A percentile compares a stretch with the other conserved stretches of the same genome.
phyloP scores from a whole-genome alignment of 306 rosid species.

The Trichosanthes cucumerina region DNA sequence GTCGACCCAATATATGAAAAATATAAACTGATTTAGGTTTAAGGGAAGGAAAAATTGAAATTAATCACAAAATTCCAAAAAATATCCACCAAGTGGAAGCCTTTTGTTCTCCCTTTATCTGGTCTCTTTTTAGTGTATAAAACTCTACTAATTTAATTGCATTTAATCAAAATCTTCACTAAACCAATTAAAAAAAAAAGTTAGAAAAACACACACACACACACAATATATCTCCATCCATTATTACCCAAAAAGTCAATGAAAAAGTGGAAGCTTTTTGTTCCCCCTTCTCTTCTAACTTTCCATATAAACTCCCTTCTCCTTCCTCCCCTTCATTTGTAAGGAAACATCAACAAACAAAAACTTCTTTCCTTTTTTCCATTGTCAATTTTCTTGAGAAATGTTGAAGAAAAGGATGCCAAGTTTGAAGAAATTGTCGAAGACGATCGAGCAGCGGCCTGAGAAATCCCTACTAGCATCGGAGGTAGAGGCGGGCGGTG shows the following conservation, averaged over 20 bases:
- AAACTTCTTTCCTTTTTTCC: neutral
- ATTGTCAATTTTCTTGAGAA: neutral
- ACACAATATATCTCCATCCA: neutral
- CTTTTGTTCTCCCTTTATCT: no score
- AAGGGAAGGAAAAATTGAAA: neutral
- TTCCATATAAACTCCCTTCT: neutral
- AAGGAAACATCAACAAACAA: neutral
- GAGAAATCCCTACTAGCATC: conserved; percentile 31
- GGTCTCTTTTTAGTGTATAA: neutral
- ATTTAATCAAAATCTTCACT: neutral
- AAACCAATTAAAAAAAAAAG: neutral
- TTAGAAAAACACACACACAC: neutral
- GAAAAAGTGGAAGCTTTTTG: neutral
- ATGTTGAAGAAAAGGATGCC: conserved; percentile 60
- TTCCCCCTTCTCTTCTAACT: neutral
- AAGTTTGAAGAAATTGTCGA: conserved; percentile 53
- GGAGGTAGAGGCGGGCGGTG: neutral
- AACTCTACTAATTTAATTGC: neutral
- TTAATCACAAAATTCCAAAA: neutral
- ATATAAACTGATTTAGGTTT: no score
- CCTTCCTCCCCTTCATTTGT: neutral
- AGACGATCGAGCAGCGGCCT: conserved; percentile 21
- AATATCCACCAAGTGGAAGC: no score
- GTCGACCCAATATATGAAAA: no score
- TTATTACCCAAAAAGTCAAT: neutral